phyloP scores from a whole-genome alignment of 2,329 filamentous ascomycete genomes.

The Aspergillus flavus region DNA sequence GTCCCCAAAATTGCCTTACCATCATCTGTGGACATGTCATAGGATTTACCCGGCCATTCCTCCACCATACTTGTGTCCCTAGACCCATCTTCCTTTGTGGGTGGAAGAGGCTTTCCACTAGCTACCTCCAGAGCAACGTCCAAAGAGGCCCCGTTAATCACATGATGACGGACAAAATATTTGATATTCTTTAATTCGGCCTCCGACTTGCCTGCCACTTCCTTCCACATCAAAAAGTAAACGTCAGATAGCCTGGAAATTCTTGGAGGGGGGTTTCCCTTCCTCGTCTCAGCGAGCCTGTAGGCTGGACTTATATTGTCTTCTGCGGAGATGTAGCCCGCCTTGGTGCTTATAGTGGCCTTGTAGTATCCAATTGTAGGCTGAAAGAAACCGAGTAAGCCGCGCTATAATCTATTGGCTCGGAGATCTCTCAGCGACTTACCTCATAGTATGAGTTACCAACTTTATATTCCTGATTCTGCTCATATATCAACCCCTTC shows the following conservation, averaged over 20 bases:
- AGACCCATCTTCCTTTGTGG: background rate
- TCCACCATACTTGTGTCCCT: background rate
- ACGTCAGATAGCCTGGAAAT: background rate
- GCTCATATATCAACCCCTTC: background rate
- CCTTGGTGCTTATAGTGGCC: background rate
- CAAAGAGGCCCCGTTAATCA: background rate
- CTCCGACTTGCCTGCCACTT: background rate
- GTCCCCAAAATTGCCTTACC: background rate
- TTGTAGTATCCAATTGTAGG: fast-evolving
- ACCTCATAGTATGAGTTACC: background rate
- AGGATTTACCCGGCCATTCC: background rate
- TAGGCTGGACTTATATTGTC: background rate
- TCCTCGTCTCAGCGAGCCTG: fast-evolving
- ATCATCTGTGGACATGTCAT: background rate
- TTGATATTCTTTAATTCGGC: background rate
- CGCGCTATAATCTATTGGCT: background rate
- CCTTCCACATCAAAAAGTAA: background rate
- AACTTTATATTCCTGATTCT: background rate
- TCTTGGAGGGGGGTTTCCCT: fast-evolving
- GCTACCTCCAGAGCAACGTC: background rate
- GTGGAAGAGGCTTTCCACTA: background rate
- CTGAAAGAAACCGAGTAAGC: background rate
- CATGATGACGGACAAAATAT: background rate
- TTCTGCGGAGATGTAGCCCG: background rate
- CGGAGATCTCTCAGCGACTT: background rate